Base-by-base conservation (phyloP, 148 eudicot genomes). In the Fagopyrum esculentum region DNA sequence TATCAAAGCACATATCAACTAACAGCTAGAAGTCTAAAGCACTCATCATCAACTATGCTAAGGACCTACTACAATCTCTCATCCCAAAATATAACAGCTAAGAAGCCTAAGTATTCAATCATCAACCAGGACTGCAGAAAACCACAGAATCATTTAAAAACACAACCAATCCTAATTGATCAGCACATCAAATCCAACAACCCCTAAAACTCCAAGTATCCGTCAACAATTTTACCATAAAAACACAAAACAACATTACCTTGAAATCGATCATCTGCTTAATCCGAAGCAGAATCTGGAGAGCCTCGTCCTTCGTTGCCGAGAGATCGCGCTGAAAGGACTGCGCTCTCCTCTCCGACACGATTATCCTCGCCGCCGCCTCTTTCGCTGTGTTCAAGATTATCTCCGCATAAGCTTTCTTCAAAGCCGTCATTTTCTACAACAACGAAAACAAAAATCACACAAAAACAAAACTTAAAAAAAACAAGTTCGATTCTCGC, bases 351-450 rank as follows among this genome's bases (percentile, higher is more conserved):
- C 85, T 81, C 84, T 94, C 96, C 8, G 92, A 86, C 51, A 71
- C 83, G 90, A 86, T 84, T 71, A 92, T 76, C 86, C 96, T 81
- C 8, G 87, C 86, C 59, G 97, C 93, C 45, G 96, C 93, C 69
- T 92, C 93, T 66, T 85, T 87, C 26, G 92, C 85, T 30, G 90
- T 90, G 69, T 90, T 92, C 82, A 92, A 61, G 3, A 92, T 88
- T 75, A 89, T 84, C 79, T 94, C 98, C 50, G 96, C 96, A 56
- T 89, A 94, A 1, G 93, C 98, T 84, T 84, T 94, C 86, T 89
- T 89, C 90, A 94, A 80, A 2, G 85, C 96, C 81, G 69, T 78
- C 86, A 89, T 76, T 81, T 89, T 87, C 98, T 93, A 81, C 81
- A 81, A 44, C 30, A 2, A 35, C 3, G 40, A 35, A 35, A 35